Percentiles rank a stretch among this genome's conserved stretches.
These are phyloP conservation scores for Alternaria sp. DNA, from an alignment of 2,329 filamentous ascomycete genomes.

Conservation along the genomic window DNA sequence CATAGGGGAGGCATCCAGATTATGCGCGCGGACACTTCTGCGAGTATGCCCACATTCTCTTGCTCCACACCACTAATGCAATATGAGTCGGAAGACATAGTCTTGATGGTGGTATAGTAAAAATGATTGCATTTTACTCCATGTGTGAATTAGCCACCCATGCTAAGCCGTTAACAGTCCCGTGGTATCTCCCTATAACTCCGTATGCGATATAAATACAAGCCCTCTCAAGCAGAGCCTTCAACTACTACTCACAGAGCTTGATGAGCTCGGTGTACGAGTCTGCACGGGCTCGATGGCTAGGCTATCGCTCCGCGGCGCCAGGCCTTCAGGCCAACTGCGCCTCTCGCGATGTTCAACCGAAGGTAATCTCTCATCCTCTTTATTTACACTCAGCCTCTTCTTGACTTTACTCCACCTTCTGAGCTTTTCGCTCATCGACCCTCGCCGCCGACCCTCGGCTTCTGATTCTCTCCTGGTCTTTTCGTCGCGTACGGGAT, in stretches of 20 bases:
- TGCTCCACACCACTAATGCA: background rate
- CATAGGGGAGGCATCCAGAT: background rate
- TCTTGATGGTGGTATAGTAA: background rate
- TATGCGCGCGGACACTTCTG: background rate
- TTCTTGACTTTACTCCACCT: slow-evolving; percentile 34
- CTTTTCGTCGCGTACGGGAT: slow-evolving; percentile 52
- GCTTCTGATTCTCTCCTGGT: slow-evolving; percentile 32
- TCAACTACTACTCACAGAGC: slow-evolving; percentile 7
- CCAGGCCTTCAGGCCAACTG: slow-evolving; percentile 40
- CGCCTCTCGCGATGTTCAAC: slow-evolving; percentile 41
- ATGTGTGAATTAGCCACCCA: background rate
- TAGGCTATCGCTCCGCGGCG: slow-evolving; percentile 20
- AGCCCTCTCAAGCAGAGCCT: background rate
- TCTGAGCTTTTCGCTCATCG: slow-evolving; percentile 22
- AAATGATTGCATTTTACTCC: background rate
- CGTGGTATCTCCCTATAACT: slow-evolving; percentile 5
- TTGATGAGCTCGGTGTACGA: slow-evolving; percentile 13
- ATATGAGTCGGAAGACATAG: background rate
- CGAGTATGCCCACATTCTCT: background rate
- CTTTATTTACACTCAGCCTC: slow-evolving; percentile 26
- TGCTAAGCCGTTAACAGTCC: background rate
- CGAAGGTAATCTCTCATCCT: slow-evolving; percentile 30
- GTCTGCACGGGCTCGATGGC: slow-evolving; percentile 19
- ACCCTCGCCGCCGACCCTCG: slow-evolving; percentile 30
- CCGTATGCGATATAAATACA: background rate